Evolutionary conservation across 2,329 filamentous ascomycete species (phyloP).

Genomic region (Fusarium protoensiforme): DNA sequence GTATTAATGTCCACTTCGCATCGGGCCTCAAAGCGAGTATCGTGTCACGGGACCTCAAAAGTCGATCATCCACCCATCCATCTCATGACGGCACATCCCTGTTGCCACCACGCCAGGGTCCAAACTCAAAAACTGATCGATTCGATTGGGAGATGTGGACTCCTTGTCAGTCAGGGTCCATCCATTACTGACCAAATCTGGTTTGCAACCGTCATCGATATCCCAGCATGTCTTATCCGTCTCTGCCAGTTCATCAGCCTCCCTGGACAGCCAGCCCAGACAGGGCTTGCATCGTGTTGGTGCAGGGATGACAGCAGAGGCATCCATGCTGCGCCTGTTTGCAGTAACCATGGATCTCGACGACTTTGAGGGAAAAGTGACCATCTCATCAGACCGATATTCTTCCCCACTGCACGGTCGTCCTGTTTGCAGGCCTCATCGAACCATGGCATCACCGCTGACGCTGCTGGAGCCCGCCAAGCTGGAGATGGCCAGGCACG

Average conservation of each 20-base stretch:
- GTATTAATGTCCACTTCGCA: neutral
- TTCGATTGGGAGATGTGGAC: neutral
- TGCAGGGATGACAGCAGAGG: neutral
- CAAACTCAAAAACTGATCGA: slow-evolving; percentile 11
- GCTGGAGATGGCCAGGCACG: neutral
- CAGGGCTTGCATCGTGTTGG: neutral
- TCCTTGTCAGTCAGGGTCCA: slow-evolving; percentile 31
- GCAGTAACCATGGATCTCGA: neutral
- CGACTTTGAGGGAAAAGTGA: neutral
- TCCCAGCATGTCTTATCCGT: neutral
- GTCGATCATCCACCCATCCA: neutral
- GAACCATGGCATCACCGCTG: neutral
- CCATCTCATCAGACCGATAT: neutral
- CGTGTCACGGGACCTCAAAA: neutral
- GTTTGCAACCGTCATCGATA: slow-evolving; percentile 27
- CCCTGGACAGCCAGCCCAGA: neutral
- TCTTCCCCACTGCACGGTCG: neutral
- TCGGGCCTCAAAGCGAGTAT: neutral
- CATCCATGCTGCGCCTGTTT: neutral
- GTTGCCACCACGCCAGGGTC: slow-evolving; percentile 5
- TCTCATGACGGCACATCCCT: neutral
- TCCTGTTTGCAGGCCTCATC: neutral
- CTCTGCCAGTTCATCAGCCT: neutral
- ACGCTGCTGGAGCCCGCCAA: neutral
- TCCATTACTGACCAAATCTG: neutral